Base-by-base conservation (phyloP, 495 filamentous ascomycete species). In the Hamigera avellanea region DNA sequence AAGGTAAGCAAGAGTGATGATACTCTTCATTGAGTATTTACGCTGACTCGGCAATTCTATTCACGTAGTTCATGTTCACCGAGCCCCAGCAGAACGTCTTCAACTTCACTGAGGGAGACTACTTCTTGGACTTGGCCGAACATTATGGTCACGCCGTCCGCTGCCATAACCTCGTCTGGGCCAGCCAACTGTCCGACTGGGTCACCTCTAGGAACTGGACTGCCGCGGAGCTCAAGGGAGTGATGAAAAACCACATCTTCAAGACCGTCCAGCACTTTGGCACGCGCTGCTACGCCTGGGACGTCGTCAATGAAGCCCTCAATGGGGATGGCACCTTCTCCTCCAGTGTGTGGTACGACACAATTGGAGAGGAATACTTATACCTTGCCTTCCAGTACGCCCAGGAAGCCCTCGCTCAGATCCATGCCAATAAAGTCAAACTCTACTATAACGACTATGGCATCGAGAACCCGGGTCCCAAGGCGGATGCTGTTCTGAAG, bases 361-460 rank as follows among this genome's bases (percentile, higher is more conserved):
- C 45, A 13, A 52, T 52, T 25, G 49, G 49, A 13, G 43, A 49
- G 15, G 49, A 49, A n/a, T 52, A 52, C 30, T 39, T 52, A 35
- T 44, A 39, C 34, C 43, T 49, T 10, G 66, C 64, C 0, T 61
- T 60, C 17, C 54, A 62, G 19, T 67, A 59, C 21, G 73, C 77
- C 42, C 71, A 66, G 6, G 35, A 49, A 26, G 49, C 49, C 17
- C 18, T 49, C 14, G 43, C 37, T 5, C 19, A 49, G 32, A 41
- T 49, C 12, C 40, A 42, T 7, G 67, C 69, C 12, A 4, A 49
- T n/a, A 2, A 49, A 12, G 41, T 52, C 25, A 77, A 78, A 49
- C 64, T 80, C 15, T 80, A 75, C 49, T 76, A 75, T 56, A 80
- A 80, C 50, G 75, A 80, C 60, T 80, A 78, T 61, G 73, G 73